Evolutionary conservation across 306 rosid genomes (phyloP).

Genomic region (Prunus salicina): DNA sequence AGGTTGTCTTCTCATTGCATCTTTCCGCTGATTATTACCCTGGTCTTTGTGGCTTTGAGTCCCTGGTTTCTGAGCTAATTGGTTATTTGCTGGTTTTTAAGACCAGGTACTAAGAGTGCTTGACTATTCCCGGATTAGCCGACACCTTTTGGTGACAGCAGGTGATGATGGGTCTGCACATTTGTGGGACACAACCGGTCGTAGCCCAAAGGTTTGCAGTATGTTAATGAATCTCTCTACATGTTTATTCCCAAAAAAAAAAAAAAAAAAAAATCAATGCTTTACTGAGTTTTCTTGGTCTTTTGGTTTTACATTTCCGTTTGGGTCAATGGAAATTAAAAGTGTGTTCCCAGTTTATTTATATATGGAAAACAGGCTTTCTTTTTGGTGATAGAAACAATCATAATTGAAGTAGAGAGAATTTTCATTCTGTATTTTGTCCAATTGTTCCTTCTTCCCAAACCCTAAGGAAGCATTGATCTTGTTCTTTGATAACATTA

Average conservation of each 20-base stretch:
- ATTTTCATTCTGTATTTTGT: background rate
- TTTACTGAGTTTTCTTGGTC: background rate
- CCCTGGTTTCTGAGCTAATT: conserved; percentile 43
- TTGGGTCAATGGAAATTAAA: background rate
- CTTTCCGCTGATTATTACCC: conserved; percentile 1
- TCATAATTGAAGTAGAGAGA: background rate
- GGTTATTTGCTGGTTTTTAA: conserved; percentile 59
- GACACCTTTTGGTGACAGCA: conserved; percentile 92
- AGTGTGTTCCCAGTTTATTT: background rate
- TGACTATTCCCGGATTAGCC: conserved; percentile 89
- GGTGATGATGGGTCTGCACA: conserved; percentile 96
- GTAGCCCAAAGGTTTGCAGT: conserved; percentile 79
- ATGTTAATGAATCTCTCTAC: conserved; percentile 1
- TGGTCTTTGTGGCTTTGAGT: conserved; percentile 23
- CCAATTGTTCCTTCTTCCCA: background rate
- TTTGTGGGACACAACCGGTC: conserved; percentile 97
- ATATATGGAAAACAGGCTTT: background rate
- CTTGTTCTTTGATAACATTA: background rate
- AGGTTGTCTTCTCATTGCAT: conserved; percentile 58
- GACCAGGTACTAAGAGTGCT: conserved; percentile 98
- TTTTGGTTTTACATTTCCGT: background rate
- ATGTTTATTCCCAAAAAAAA: background rate
- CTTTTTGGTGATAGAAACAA: background rate
- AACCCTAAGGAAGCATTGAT: background rate
- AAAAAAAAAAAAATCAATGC: background rate